These are phyloP conservation scores for Calonectria ilicicola DNA, from an alignment of 2,329 filamentous ascomycete genomes.

Conservation along the genomic window DNA sequence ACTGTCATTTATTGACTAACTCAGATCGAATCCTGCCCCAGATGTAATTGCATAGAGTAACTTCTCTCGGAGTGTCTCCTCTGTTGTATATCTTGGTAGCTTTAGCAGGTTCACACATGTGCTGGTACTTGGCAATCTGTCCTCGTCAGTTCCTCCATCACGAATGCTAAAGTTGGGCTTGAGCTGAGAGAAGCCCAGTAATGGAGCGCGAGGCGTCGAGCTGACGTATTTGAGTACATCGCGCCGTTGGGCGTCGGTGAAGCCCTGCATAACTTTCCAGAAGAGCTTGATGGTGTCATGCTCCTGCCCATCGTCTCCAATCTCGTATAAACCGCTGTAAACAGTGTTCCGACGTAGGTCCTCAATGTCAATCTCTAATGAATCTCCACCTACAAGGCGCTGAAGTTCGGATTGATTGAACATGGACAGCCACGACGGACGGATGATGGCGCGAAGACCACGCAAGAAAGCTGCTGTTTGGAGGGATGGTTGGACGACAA, in stretches of 20 bases:
- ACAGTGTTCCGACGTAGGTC: conserved; percentile 87
- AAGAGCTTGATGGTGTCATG: conserved; percentile 89
- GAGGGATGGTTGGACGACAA: conserved; percentile 81
- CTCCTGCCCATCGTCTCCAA: conserved; percentile 90
- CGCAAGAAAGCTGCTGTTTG: conserved; percentile 91
- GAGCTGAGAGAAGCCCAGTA: conserved; percentile 89
- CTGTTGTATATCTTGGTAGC: conserved; percentile 82
- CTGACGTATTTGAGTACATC: conserved; percentile 97
- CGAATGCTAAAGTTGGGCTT: conserved; percentile 90
- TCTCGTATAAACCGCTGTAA: conserved; percentile 88
- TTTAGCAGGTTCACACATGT: conserved; percentile 97
- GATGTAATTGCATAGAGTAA: conserved; percentile 90
- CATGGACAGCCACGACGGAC: conserved; percentile 95
- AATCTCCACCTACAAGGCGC: conserved; percentile 90
- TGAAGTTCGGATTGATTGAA: conserved; percentile 98
- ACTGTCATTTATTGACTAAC: conserved; percentile 51
- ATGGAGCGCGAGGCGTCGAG: conserved; percentile 87
- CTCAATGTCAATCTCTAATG: conserved; percentile 85
- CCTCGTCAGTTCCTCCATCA: conserved; percentile 71
- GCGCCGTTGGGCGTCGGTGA: conserved; percentile 81
- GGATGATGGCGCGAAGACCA: conserved; percentile 88
- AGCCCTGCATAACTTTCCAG: conserved; percentile 86
- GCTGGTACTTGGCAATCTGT: conserved; percentile 91
- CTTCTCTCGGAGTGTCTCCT: conserved; percentile 78
- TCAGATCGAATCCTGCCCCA: conserved; percentile 92